Evolutionary conservation across 257 asterid genomes (phyloP).

Genomic region (Przewalskia tangutica): DNA sequence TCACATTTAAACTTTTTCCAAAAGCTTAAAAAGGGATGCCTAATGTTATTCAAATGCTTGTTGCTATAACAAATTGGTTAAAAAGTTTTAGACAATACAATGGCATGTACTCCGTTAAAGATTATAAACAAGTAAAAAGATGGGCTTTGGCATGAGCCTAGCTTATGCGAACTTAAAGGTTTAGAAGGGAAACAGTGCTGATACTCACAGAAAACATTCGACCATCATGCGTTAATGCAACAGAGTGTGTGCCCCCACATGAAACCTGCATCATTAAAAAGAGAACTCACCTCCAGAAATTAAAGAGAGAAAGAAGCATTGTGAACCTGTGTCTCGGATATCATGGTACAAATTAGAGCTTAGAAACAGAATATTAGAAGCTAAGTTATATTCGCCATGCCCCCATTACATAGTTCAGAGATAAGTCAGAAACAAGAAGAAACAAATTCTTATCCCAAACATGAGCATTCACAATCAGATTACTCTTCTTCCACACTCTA

Average conservation of each 20-base stretch:
- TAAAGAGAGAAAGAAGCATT: background rate
- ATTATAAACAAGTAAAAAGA: background rate
- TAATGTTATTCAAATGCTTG: background rate
- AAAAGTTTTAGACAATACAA: background rate
- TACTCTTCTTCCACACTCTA: background rate
- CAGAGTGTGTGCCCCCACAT: conserved; percentile 99
- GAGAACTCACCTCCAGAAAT: background rate
- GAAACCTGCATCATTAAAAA: conserved; percentile 59
- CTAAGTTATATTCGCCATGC: background rate
- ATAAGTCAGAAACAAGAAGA: background rate
- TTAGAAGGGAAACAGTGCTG: background rate
- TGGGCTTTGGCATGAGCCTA: background rate
- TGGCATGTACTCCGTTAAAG: background rate
- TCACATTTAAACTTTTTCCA: background rate
- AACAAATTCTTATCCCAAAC: background rate
- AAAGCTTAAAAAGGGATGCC: background rate
- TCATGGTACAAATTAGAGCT: background rate
- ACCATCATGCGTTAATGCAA: conserved; percentile 81
- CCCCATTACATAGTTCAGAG: background rate
- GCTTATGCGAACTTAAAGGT: background rate
- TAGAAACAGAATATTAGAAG: background rate
- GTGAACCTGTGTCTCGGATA: background rate
- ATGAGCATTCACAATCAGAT: background rate
- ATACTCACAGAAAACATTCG: conserved; percentile 77
- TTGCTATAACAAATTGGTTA: background rate